Percentiles rank a stretch among this genome's conserved stretches.
These are phyloP conservation scores for Coemansia sp. DNA, from an alignment of 192 early-diverging fungal species.

Conservation along the genomic window DNA sequence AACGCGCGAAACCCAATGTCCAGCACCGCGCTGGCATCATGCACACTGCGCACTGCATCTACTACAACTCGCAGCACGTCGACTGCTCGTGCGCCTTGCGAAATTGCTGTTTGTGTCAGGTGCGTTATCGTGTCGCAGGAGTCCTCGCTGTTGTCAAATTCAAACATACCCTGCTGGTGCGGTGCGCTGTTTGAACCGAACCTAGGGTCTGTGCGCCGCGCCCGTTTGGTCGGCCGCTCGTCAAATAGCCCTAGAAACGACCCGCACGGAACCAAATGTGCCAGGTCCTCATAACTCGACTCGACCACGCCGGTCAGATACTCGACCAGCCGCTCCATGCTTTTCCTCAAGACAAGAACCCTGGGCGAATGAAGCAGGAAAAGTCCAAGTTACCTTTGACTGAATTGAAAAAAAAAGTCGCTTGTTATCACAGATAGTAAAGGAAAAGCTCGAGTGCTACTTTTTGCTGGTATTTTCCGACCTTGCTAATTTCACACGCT, in stretches of 20 bases:
- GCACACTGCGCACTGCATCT: slow-evolving; percentile 43
- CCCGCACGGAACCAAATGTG: slow-evolving; percentile 48
- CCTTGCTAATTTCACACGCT: neutral
- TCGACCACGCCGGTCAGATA: slow-evolving; percentile 42
- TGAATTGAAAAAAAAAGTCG: neutral
- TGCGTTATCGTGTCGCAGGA: slow-evolving; percentile 25
- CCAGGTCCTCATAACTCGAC: slow-evolving; percentile 53
- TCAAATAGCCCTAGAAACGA: slow-evolving; percentile 53
- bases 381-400: neutral
- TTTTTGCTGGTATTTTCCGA: neutral
- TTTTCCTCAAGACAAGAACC: neutral
- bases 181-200: neutral
- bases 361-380: neutral
- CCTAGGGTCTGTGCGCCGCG: slow-evolving; percentile 1
- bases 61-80: slow-evolving; percentile 41
- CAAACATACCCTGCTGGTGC: slow-evolving; percentile 15
- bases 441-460: too few relatives aligned
- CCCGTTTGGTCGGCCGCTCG: slow-evolving; percentile 51
- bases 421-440: neutral
- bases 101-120: slow-evolving; percentile 32
- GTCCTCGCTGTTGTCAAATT: slow-evolving; percentile 50
- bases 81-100: slow-evolving; percentile 8
- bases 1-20: slow-evolving; percentile 50
- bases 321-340: slow-evolving; percentile 34
- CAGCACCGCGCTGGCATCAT: slow-evolving; percentile 45